Base-by-base conservation (phyloP, 2,329 filamentous ascomycete genomes). In the Fusarium piperis region DNA sequence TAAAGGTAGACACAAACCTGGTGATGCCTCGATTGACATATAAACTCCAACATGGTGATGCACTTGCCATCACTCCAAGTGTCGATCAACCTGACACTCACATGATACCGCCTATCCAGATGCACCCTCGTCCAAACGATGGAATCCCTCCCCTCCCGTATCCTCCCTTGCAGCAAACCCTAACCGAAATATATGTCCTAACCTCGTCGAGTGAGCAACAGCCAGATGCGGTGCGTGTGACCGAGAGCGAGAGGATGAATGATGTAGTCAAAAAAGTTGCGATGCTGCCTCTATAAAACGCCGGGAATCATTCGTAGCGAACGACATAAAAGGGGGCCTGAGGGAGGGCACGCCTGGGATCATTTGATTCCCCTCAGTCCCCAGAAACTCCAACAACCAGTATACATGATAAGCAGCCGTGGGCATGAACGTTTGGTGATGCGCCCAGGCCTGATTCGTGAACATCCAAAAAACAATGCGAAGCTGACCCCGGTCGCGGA, bases 281-380 rank as follows among this genome's bases (percentile, higher is more conserved):
- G 61, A 73, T 73, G 71, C 67, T 71, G 67, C 70, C 71, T 73
- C 67, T 73, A 71, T 68, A 61, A 72, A 48, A 73, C 71, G 70
- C 71, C 71, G 67, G 70, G 67, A 71, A 73, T 68, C 30, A 73
- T 48, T 73, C 58, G 44, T 71, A 73, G 41, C 70, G 71, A 73
- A 73, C 55, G 71, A 73, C 64, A 71, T 59, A 68, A 62, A 65
- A 53, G 10, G 38, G 61, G 41, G 59, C 33, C 59, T 20, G 62
- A 51, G 36, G 23, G 52, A 51, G 52, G 46, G 26, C 39, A 26
- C 35, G 44, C 44, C 30, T 62, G 61, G 35, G 30, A 32, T 53
- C 30, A 53, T 53, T 53, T 53, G 18, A 46, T 51, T 44, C 30
- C 55, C 48, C 48, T 53, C 18, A 5, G 32, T 15, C 36, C 63